Base-by-base conservation (phyloP, 2,329 filamentous ascomycete genomes). In the Zasmidium cellare region DNA sequence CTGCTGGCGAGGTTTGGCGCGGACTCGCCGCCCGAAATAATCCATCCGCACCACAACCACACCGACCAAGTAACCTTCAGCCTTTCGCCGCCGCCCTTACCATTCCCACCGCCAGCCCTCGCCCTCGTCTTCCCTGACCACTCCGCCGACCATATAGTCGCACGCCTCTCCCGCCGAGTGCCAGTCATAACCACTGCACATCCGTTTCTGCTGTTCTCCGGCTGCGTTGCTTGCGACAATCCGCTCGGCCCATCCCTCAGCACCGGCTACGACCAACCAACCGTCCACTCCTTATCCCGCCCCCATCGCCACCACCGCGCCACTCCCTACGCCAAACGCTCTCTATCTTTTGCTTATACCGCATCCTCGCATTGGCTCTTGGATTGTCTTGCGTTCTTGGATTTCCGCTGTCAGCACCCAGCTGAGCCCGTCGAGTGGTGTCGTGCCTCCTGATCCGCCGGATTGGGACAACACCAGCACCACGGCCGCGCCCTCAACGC, bases 231-330 rank as follows among this genome's bases (percentile, higher is more conserved):
- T 28, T 28, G 25, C 28, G 12, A 22, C 25, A 41, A 3, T 2
- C 31, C 11, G 28, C 28, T 19, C 28, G 49, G 25, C 25, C 11
- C 25, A 5, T 28, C 25, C 5, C 11, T n/a, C n/a, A n/a, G n/a
- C n/a, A n/a, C n/a, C n/a, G n/a, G n/a, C n/a, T n/a, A n/a, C n/a
- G n/a, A n/a, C 31, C 24, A 20, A 19, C 48, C 11, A 28, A 31
- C 19, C 23, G 28, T 23, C n/a, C 48, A 50, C 24, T 41, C 35
- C 48, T 31, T 35, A 35, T 35, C 48, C 47, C 31, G 47, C 47
- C 41, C 19, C 46, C 18, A 38, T 44, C 35, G 35, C 50, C 38
- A 52, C 50, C 35, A 54, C 48, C 52, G 25, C 52, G 23, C 23
- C 35, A 41, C 25, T 41, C 52, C 16, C 45, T 23, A 38, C 44